Evolutionary conservation across 208 protist genomes (phyloP).

Genomic region (Trichomonas gallinae): DNA sequence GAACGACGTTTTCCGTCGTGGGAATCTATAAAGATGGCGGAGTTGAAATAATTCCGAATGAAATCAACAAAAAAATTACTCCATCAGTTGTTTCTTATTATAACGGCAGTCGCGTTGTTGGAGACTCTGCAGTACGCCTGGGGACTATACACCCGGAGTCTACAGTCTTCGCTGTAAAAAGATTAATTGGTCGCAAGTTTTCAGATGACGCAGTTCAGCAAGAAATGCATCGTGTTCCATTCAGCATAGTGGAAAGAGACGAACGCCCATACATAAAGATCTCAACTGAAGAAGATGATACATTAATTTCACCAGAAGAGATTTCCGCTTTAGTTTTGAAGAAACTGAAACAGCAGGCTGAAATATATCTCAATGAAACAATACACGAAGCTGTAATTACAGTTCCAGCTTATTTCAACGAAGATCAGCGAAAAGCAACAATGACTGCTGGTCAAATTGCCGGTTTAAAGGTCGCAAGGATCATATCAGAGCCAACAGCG

Average conservation of each 20-base stretch:
- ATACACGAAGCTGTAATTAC: conserved; percentile 50
- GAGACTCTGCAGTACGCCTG: conserved; percentile 55
- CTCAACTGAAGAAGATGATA: not conserved
- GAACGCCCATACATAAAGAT: conserved; percentile 31
- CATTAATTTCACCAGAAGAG: not conserved
- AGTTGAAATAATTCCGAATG: conserved; percentile 51
- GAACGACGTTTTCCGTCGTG: conserved; percentile 59
- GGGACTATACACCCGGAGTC: conserved; percentile 67
- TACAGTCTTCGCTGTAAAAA: conserved; percentile 75
- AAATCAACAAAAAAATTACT: conserved; percentile 54
- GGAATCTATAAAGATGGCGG: conserved; percentile 44
- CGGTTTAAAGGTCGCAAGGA: conserved; percentile 45
- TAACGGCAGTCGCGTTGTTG: conserved; percentile 45
- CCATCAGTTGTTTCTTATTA: conserved; percentile 51
- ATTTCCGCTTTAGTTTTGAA: not conserved
- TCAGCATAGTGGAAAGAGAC: conserved; percentile 55
- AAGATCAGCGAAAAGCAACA: conserved; percentile 60
- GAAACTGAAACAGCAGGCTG: conserved; percentile 23
- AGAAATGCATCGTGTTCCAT: conserved; percentile 89
- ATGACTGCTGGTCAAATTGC: conserved; percentile 57
- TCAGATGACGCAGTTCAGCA: conserved; percentile 65
- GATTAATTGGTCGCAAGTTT: conserved; percentile 70
- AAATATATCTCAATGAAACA: conserved; percentile 33
- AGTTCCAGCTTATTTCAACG: conserved; percentile 59
- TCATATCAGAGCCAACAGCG: conserved; percentile 53